Evolutionary conservation across 2,329 filamentous ascomycete species (phyloP), one percentile per base, ranked within the genome.

Genomic region (Paramyrothecium sp.): DNA sequence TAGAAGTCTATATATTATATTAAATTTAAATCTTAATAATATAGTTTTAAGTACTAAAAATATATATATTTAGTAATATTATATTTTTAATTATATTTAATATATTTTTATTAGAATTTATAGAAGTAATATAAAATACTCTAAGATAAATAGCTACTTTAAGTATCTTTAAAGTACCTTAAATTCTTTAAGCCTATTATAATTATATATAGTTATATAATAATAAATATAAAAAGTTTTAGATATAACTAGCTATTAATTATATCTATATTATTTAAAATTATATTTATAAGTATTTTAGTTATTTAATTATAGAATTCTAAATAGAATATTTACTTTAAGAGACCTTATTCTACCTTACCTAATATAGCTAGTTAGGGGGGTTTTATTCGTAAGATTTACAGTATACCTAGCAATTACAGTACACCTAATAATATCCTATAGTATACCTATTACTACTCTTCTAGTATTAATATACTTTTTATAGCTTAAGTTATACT

Each of bases 51-150:
- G 19, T 38, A 46, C 10, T 54, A 54, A 13, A 41, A 33, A n/a
- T 56, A 51, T 26, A 20, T 56, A 56, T 20, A 41, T 52, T 54
- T 41, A 47, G 12, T 47, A 48, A 38, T 38, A 21, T 47, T 5
- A 30, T 23, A 44, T 7, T 53, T 54, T 30, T 52, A 51, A 21
- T 56, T n/a, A n/a, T n/a, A n/a, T n/a, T n/a, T 10, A 38, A 38
- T 38, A 38, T 38, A 38, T 48, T n/a, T 11, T n/a, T 48, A n/a
- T 48, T 17, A 48, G 19, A 11, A 48, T 48, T 8, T 11, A 19
- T 48, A 48, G 19, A 11, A 11, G 10, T n/a, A 48, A 48, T 48
- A 48, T 48, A 11, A n/a, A n/a, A n/a, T n/a, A n/a, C n/a, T n/a
- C n/a, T n/a, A n/a, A n/a, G n/a, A n/a, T n/a, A n/a, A n/a, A 17